These are phyloP conservation scores for Fraxinus latifolia DNA, from an alignment of 305 asterid genomes.

Conservation along the genomic window DNA sequence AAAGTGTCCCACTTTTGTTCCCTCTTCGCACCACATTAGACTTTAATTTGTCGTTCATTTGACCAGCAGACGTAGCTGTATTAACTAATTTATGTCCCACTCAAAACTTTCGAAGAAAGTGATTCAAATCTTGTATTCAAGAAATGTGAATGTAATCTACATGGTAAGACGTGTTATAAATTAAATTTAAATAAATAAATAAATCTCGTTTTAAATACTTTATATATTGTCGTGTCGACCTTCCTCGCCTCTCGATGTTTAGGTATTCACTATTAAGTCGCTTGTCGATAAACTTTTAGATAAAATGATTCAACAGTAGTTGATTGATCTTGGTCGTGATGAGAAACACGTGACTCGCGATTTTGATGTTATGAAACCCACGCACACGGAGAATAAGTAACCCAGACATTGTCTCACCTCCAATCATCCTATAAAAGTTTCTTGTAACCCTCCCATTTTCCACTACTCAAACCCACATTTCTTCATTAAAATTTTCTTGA, in stretches of 20 bases:
- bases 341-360: constrained; percentile 20
- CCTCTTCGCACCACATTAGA: constrained; percentile 21
- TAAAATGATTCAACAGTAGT: background rate
- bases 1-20: constrained; percentile 39
- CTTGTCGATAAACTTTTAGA: background rate
- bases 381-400: constrained; percentile 45
- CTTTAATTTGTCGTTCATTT: constrained; percentile 34
- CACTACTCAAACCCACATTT: constrained; percentile 13
- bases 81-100: constrained; percentile 28
- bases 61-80: constrained; percentile 42
- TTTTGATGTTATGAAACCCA: constrained; percentile 38
- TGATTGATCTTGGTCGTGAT: background rate
- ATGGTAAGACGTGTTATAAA: no score
- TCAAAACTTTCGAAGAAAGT: background rate
- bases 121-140: background rate
- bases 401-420: constrained; percentile 34
- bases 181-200: no score
- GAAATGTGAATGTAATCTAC: background rate
- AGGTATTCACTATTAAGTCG: no score
- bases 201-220: no score
- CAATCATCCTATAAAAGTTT: constrained; percentile 32
- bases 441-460: constrained; percentile 14
- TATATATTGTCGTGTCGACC: background rate
- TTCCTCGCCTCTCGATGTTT: background rate
- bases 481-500: constrained; percentile 3